Percentiles rank a stretch among this genome's conserved stretches.
These are phyloP conservation scores for Leucosporidium yakuticum DNA, from an alignment of 768 basidiomycete species.

Conservation along the genomic window DNA sequence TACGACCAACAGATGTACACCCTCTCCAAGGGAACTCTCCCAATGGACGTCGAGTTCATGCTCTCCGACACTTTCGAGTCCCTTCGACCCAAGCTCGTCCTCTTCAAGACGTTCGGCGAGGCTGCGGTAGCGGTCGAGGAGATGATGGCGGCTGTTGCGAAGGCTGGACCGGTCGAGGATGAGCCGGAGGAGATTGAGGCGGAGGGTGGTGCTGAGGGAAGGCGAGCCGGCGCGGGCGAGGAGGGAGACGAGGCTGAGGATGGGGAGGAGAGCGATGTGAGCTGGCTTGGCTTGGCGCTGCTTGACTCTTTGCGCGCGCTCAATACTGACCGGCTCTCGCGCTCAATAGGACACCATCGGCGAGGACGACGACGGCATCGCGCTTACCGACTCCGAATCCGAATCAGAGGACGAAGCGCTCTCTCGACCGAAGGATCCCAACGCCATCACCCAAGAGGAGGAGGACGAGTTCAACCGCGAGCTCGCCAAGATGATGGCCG, in stretches of 20 bases:
- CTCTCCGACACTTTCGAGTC: slow-evolving; percentile 90
- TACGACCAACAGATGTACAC: slow-evolving; percentile 60
- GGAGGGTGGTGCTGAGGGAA: slow-evolving; percentile 10
- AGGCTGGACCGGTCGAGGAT: slow-evolving; percentile 17
- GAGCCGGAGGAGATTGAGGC: slow-evolving; percentile 33
- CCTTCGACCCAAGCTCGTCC: slow-evolving; percentile 70
- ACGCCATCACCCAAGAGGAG: slow-evolving; percentile 42
- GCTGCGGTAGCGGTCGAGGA: slow-evolving; percentile 85
- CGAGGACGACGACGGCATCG: slow-evolving; percentile 52
- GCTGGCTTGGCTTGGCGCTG: background rate
- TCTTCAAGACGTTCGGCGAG: slow-evolving; percentile 71
- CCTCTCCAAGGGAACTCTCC: slow-evolving; percentile 72
- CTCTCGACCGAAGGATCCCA: slow-evolving; percentile 32
- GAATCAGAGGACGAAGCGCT: slow-evolving; percentile 18
- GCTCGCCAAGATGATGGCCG: slow-evolving; percentile 87
- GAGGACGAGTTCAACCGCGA: slow-evolving; percentile 93
- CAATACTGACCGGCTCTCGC: background rate
- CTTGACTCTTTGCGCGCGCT: background rate
- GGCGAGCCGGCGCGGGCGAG: background rate
- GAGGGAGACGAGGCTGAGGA: slow-evolving; percentile 31
- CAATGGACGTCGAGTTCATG: slow-evolving; percentile 99
- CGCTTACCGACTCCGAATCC: slow-evolving; percentile 28
- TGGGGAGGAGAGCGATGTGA: slow-evolving; percentile 24
- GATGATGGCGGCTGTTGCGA: slow-evolving; percentile 56
- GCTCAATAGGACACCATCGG: slow-evolving; percentile 18